Evolutionary conservation across 495 filamentous ascomycete genomes (phyloP), one percentile per base, ranked within the genome.

Genomic region (Trichoderma virens): DNA sequence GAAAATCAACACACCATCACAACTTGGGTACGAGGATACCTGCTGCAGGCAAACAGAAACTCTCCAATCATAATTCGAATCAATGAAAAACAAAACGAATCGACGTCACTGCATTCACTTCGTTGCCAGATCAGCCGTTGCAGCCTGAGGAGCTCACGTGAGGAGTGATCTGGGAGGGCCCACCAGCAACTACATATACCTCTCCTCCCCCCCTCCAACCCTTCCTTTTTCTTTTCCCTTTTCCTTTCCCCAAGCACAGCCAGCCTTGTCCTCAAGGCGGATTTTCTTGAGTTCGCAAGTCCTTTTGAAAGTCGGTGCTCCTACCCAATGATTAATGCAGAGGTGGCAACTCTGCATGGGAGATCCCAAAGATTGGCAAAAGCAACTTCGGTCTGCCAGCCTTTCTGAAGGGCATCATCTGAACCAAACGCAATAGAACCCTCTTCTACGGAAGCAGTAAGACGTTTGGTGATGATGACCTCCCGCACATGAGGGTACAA

Each of bases 141-240:
- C 51, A 30, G 51, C 51, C 51, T 56, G 51, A 56, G 51, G 51
- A 11, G 25, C 51, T 56, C 51, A 56, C 51, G 51, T 56, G 51
- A 16, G 23, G 51, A 28, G 51, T 30, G 51, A 56, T 28, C 51
- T 16, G 20, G 51, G 25, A 16, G 13, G 11, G 6, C 51, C 51
- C 51, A 27, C 51, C 51, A 23, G 4, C 25, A 9, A 1, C 51
- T 56, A 56, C 16, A 28, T 56, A 56, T 28, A 14, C 51, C 51
- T 56, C 51, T 16, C 51, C 51, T 56, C 3, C 27, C 25, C 23
- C 51, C 51, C 25, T 0, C 11, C 25, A 2, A 14, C 51, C 20
- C 51, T 56, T 56, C 47, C 25, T n/a, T 56, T 18, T 27, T 56
- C 18, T 28, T 18, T 56, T 56, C 30, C 51, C 25, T 30, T 56